Conservation (phyloP, 345 rosid genomes). For the Trapa incisa region DNA sequence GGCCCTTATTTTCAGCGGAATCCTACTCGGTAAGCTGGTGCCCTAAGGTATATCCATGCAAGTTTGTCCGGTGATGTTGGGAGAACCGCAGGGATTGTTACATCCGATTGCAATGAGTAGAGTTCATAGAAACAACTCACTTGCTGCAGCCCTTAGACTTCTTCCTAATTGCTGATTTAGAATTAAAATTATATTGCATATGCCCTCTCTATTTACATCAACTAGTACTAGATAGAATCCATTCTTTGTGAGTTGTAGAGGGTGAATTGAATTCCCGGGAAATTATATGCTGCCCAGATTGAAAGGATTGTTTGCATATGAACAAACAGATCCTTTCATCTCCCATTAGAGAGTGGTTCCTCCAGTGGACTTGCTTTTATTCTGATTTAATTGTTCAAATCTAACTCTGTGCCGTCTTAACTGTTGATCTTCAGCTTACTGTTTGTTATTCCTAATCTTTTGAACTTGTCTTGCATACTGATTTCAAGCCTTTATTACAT, state of each 20-base stretch:
- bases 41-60: not conserved
- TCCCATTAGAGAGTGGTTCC: not conserved
- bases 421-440: too few relatives aligned
- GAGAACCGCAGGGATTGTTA: not conserved
- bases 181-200: not conserved
- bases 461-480: too few relatives aligned
- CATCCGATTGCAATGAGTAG: not conserved
- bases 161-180: not conserved
- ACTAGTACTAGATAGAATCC: not conserved
- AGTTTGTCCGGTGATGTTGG: not conserved
- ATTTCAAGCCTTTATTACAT: too few relatives aligned
- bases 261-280: not conserved
- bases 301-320: not conserved
- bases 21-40: conserved; percentile 52
- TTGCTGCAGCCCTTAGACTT: not conserved
- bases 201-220: too few relatives aligned
- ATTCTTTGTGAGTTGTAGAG: not conserved
- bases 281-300: not conserved
- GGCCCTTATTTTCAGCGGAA: conserved; percentile 57
- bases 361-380: not conserved
- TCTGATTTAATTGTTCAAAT: not conserved
- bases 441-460: too few relatives aligned
- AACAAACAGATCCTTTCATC: not conserved
- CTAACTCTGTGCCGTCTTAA: not conserved
- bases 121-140: not conserved